Base-by-base conservation (phyloP, 2,329 filamentous ascomycete species). In the Phaeosphaeriaceae sp. region DNA sequence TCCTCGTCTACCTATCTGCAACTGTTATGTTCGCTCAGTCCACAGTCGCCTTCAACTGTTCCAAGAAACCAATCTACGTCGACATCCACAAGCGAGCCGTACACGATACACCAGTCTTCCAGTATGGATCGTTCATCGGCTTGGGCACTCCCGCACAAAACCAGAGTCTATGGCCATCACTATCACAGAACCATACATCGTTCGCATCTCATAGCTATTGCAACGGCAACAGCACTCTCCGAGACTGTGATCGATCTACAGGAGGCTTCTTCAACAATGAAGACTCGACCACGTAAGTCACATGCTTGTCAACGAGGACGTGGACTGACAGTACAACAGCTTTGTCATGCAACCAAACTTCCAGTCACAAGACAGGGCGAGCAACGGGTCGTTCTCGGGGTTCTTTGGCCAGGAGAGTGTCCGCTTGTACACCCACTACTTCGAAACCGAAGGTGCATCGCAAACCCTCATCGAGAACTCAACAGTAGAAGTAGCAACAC, bases 51-150 rank as follows among this genome's bases (percentile, higher is more conserved):
- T 74, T 76, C 60, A 77, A 79, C 63, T 79, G 77, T 58, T 75
- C 74, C 7, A 73, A 67, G 52, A 62, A 70, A 31, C 78, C 78
- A 0, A 73, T 81, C 54, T 81, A 79, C 55, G 76, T 81, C 64
- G 79, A 81, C 48, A 80, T 81, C 40, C 79, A 81, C 53, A 76
- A 75, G 57, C 71, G 80, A 51, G 75, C 69, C 15, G 79, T 81
- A n/a, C 74, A 80, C 51, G 75, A 76, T 48, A 74, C 75, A 6
- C 60, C 67, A 1, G 66, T 72, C 13, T 76, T 78, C 48, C 79
- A 80, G 54, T 81, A 81, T 71, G 80, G 80, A 48, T 77, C 78
- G 1, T 81, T 81, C 67, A 77, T 80, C 33, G 80, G 80, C 20
- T 68, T 80, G 9, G 79, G 79, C 9, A 69, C 74, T 7, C 77